These are phyloP conservation scores for Samsoniella hepiali DNA, from an alignment of 2,329 filamentous ascomycete species.

Conservation along the genomic window DNA sequence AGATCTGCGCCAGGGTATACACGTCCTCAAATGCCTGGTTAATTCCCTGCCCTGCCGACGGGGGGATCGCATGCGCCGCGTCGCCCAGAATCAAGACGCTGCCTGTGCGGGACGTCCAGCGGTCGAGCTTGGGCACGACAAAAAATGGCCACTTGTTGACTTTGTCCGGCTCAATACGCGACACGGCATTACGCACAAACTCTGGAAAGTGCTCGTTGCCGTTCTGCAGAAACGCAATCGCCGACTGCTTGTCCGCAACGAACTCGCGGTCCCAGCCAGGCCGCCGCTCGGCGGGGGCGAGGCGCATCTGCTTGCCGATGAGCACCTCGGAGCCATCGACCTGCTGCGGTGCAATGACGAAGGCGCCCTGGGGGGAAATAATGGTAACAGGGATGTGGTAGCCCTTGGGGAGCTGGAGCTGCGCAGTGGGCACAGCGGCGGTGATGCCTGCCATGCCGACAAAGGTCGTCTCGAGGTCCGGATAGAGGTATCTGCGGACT, in stretches of 20 bases:
- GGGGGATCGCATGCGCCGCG: slow-evolving; percentile 47
- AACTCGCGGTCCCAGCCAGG: slow-evolving; percentile 41
- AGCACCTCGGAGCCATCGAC: slow-evolving; percentile 47
- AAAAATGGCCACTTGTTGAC: slow-evolving; percentile 51
- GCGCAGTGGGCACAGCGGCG: slow-evolving; percentile 32
- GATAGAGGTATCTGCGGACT: slow-evolving; percentile 50
- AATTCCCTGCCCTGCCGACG: slow-evolving; percentile 44
- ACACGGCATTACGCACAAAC: slow-evolving; percentile 35
- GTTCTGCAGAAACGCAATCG: slow-evolving; percentile 33
- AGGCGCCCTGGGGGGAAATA: slow-evolving; percentile 43
- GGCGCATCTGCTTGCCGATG: slow-evolving; percentile 43
- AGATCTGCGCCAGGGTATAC: slow-evolving; percentile 41
- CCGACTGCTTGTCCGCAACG: slow-evolving; percentile 36
- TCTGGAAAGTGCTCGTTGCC: slow-evolving; percentile 36
- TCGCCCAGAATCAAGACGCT: slow-evolving; percentile 46
- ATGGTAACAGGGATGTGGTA: slow-evolving; percentile 43
- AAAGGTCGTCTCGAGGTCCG: slow-evolving; percentile 47
- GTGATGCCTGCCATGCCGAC: slow-evolving; percentile 44
- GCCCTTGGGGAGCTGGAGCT: slow-evolving; percentile 33
- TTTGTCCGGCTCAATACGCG: slow-evolving; percentile 27
- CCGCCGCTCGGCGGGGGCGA: slow-evolving; percentile 32
- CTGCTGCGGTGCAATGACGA: slow-evolving; percentile 49
- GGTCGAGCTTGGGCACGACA: slow-evolving; percentile 43
- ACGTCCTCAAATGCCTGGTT: slow-evolving; percentile 51
- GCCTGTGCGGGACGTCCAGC: slow-evolving; percentile 38